These are phyloP conservation scores for Aspergillus brasiliensis DNA, from an alignment of 2,329 filamentous ascomycete species.

Conservation along the genomic window DNA sequence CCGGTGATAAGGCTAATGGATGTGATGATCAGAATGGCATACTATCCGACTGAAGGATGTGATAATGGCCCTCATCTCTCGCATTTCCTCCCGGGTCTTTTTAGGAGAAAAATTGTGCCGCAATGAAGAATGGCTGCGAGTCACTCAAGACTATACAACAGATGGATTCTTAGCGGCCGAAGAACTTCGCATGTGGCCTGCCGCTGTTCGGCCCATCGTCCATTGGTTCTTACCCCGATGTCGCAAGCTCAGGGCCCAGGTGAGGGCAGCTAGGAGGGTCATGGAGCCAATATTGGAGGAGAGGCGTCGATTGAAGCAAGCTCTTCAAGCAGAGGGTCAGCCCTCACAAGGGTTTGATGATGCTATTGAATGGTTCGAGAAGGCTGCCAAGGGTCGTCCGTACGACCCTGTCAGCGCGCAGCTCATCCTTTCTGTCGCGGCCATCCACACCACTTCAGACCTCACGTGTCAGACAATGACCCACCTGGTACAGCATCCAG, in stretches of 20 bases:
- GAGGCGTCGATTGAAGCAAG: neutral
- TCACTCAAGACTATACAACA: conserved; percentile 18
- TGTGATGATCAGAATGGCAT: conserved; percentile 1
- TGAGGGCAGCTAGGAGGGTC: neutral
- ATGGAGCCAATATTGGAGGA: neutral
- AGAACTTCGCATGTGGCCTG: conserved; percentile 17
- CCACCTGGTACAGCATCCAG: neutral
- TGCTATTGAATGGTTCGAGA: conserved; percentile 6
- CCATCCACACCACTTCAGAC: conserved; percentile 1
- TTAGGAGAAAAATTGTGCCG: conserved; percentile 20
- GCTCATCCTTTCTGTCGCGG: neutral
- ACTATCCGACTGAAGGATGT: neutral
- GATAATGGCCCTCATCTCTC: conserved; percentile 5
- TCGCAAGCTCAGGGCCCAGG: neutral
- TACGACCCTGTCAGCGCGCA: conserved; percentile 1
- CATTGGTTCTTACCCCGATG: conserved; percentile 5
- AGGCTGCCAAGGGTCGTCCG: neutral
- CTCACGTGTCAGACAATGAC: neutral
- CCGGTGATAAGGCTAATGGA: neutral
- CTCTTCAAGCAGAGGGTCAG: neutral
- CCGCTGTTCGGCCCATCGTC: neutral
- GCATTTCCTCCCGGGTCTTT: conserved; percentile 15
- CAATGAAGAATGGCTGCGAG: conserved; percentile 20
- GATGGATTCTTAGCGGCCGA: conserved; percentile 18
- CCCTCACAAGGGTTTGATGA: neutral